Evolutionary conservation across 176 grass and related monocot species (phyloP).

Genomic region (Cenchrus fungigraminus): DNA sequence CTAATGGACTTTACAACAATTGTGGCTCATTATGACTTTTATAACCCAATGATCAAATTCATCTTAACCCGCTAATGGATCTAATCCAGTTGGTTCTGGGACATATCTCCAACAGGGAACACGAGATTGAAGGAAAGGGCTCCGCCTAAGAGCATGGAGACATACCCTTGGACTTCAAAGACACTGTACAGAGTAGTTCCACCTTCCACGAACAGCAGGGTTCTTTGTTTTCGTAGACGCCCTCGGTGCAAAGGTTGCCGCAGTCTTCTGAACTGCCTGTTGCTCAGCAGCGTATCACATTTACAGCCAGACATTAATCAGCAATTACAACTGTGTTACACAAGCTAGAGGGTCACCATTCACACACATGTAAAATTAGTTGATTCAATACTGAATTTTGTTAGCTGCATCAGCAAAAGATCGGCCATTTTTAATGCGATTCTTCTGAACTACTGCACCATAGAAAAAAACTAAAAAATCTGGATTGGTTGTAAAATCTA

Average conservation of each 20-base stretch:
- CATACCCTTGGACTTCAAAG: conserved; percentile 94
- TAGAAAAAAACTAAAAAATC: neutral
- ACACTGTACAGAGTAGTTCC: conserved; percentile 58
- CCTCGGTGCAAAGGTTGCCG: conserved; percentile 88
- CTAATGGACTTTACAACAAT: too few species aligned
- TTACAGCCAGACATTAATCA: conserved; percentile 3
- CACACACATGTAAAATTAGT: neutral
- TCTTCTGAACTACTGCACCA: neutral
- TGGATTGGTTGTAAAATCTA: neutral
- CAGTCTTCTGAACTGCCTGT: conserved; percentile 95
- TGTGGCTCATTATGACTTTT: too few species aligned
- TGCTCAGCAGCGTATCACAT: conserved; percentile 32
- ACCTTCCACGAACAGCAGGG: conserved; percentile 75
- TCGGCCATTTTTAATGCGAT: neutral
- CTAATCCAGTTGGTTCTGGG: too few species aligned
- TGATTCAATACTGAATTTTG: neutral
- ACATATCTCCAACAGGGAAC: conserved; percentile 44
- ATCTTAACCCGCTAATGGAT: too few species aligned
- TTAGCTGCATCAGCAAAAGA: neutral
- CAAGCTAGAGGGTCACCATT: conserved; percentile 10
- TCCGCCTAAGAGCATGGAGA: conserved; percentile 81
- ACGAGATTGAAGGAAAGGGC: conserved; percentile 93
- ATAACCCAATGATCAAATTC: too few species aligned
- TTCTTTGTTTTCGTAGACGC: conserved; percentile 91
- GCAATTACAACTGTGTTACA: neutral